These are phyloP conservation scores for Cephaloascus fragrans DNA, from an alignment of 805 yeast genomes.

Conservation along the genomic window DNA sequence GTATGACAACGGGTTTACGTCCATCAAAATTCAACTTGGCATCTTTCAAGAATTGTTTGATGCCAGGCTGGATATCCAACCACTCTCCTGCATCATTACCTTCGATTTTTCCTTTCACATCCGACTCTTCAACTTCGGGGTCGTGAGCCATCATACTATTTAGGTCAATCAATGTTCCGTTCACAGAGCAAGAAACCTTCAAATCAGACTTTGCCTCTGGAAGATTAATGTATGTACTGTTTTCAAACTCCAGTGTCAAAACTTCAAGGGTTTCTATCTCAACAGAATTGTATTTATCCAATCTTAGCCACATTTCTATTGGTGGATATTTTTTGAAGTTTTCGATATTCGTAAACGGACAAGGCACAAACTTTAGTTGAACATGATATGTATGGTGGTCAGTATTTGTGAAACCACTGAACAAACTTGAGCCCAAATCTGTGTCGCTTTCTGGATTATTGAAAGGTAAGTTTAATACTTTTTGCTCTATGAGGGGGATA, in stretches of 20 bases:
- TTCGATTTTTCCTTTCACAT: conserved; percentile 3
- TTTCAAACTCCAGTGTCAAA: conserved; percentile 36
- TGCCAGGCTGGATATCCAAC: conserved; percentile 28
- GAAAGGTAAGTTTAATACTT: conserved; percentile 18
- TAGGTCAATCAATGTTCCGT: conserved; percentile 20
- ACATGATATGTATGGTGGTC: conserved; percentile 22
- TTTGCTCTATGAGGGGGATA: conserved; percentile 20
- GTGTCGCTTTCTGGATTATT: conserved; percentile 13
- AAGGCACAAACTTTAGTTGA: conserved; percentile 37
- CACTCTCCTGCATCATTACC: conserved; percentile 14
- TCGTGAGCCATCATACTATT: too few relatives aligned
- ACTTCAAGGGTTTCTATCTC: conserved; percentile 28
- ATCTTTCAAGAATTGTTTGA: conserved; percentile 26
- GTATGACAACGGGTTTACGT: conserved; percentile 19
- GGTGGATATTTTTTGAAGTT: conserved; percentile 34
- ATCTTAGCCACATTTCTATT: conserved; percentile 44
- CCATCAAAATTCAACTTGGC: conserved; percentile 33
- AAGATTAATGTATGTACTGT: conserved; percentile 27
- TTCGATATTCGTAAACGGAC: conserved; percentile 18
- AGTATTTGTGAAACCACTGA: neutral
- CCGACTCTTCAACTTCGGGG: conserved; percentile 1
- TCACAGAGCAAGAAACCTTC: conserved; percentile 25
- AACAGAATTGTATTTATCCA: conserved; percentile 22
- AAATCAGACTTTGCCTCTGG: conserved; percentile 34
- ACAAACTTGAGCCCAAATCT: conserved; percentile 2